Evolutionary conservation across 768 basidiomycete genomes (phyloP), one percentile per base, ranked within the genome.

Genomic region (Calocybe cyanea): DNA sequence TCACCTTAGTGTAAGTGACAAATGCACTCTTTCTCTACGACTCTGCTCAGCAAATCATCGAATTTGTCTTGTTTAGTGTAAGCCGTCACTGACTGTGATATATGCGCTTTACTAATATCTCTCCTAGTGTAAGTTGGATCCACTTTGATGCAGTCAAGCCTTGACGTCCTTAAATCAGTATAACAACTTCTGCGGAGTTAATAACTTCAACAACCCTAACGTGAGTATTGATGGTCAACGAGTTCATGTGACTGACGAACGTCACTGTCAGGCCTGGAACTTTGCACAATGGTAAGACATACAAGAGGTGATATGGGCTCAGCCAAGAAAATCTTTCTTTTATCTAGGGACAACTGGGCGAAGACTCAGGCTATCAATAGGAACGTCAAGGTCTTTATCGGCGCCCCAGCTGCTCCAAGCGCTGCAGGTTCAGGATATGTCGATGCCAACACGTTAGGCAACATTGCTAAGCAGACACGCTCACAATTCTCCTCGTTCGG

Each of bases 341-440:
- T 24, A 40, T 10, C 8, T 38, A 62, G 77, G 78, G 76, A 78
- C 50, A 73, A 61, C 61, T 81, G 78, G 78, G 79, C 79, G 1
- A 76, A 74, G 63, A 76, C 63, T 4, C 55, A 59, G 5, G 76
- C 78, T n/a, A 68, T 73, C 4, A 78, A 78, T 65, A 60, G 52
- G 50, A 67, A 75, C 54, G 73, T 79, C 43, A 81, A 80, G 59
- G 58, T 80, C 24, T 80, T 69, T 59, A 74, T 80, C 49, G 79
- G 79, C 41, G 78, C 75, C 18, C 77, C 79, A 1, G 78, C 77
- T 9, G 65, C 76, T 0, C 57, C 69, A 1, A 64, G 66, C 4
- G 77, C 78, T 14, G 78, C 78, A 3, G 70, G 73, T 15, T 71
- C 72, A 19, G 79, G 78, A n/a, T 80, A 74, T 57, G 70, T 77